Percentiles rank a stretch among this genome's conserved stretches.
Conservation (phyloP, 345 rosid genomes). For the Bruguiera parviflora region DNA sequence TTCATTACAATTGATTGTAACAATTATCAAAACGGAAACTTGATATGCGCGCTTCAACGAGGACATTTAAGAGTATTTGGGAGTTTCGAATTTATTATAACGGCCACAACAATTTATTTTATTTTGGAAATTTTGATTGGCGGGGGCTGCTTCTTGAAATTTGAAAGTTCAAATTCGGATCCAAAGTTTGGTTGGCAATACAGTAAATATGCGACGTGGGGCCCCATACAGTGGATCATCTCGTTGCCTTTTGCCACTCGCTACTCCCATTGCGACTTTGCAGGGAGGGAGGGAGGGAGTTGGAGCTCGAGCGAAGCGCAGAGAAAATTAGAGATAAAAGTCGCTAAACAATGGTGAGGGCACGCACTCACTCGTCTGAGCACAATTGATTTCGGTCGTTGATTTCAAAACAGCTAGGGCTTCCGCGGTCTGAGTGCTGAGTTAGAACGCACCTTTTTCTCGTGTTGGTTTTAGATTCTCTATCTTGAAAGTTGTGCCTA, state of each 20-base stretch:
- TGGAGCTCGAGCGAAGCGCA: not conserved
- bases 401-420: not conserved
- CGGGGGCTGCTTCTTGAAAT: not conserved
- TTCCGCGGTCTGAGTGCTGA: not conserved
- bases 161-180: constrained; percentile 6
- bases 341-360: constrained; percentile 5
- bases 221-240: too few relatives aligned
- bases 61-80: too few relatives aligned
- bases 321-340: not conserved
- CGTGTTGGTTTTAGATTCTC: too few relatives aligned
- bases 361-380: not conserved
- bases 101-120: too few relatives aligned
- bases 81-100: too few relatives aligned
- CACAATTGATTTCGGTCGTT: too few relatives aligned
- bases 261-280: not conserved
- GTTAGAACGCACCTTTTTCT: not conserved
- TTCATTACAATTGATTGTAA: too few relatives aligned
- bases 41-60: too few relatives aligned
- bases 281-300: not conserved
- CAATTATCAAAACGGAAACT: too few relatives aligned
- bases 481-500: too few relatives aligned
- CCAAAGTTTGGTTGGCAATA: not conserved
- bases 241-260: too few relatives aligned
- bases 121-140: too few relatives aligned
- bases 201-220: not conserved